Evolutionary conservation across 2,329 filamentous ascomycete genomes (phyloP), one percentile per base, ranked within the genome.

Genomic region (Fusarium sp.): DNA sequence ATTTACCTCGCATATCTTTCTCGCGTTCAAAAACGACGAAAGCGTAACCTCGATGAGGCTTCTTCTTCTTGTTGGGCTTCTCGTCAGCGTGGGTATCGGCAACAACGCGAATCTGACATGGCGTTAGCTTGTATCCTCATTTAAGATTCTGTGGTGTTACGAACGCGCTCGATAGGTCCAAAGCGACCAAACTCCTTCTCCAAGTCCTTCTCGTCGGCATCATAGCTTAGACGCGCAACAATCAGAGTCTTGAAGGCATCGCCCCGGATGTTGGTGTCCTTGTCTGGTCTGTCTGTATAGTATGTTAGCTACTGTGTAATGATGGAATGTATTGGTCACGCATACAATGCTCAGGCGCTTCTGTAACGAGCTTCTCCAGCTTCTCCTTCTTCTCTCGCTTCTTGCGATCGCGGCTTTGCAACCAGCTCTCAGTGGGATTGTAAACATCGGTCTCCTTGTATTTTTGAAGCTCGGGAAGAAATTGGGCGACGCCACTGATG

Each of bases 1-100:
- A 81, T 82, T 89, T 97, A 98, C 95, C 94, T 94, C 97, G 97
- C 95, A 98, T 98, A 80, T 98, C 96, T 82, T 95, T 95, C 83
- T 98, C 96, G 80, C 93, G 91, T 82, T 98, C 95, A 79, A 95
- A 99, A 58, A 98, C 93, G 74, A 99, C 92, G 79, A 99, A 99
- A 67, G 94, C 96, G 81, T 99, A 99, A 68, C 96, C 96, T 77
- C 91, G 88, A 78, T 97, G 93, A 53, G 91, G 84, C 83, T 94
- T 94, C 78, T 91, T 91, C 79, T 93, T 91, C 83, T 95, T 94
- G 76, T 91, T 92, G 60, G 87, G 89, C 80, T 87, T 91, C 77
- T 88, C 88, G 73, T 87, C 83, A 66, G 89, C 87, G 74, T 93
- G 89, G 7, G 90, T 91, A 79, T 97, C 92, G 76, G 89, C 89